Evolutionary conservation across 805 yeast genomes (phyloP).

Genomic region (Ogataea angusta): DNA sequence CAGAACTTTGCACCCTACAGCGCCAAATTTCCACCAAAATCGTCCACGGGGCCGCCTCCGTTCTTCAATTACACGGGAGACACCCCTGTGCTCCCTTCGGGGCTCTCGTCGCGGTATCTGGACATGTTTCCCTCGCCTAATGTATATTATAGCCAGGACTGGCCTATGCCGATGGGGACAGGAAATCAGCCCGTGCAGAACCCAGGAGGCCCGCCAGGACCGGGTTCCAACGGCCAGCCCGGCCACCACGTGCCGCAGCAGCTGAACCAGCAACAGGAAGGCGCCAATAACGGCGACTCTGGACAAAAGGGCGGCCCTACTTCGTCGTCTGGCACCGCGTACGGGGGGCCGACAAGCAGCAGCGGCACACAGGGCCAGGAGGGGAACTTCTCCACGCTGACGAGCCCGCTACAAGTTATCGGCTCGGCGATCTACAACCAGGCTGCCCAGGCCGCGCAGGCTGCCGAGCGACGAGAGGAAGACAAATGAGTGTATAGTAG

Average conservation of each 20-base stretch:
- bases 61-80: conserved; percentile 31
- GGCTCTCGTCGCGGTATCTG: conserved; percentile 68
- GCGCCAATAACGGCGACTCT: background rate
- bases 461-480: conserved; percentile 11
- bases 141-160: conserved; percentile 63
- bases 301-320: background rate
- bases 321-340: conserved; percentile 2
- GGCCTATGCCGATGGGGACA: conserved; percentile 45
- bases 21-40: conserved; percentile 14
- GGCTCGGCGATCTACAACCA: conserved; percentile 25
- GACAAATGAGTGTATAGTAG: conserved; percentile 9
- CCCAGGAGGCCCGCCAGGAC: conserved; percentile 20
- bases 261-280: background rate
- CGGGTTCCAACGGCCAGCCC: conserved; percentile 25
- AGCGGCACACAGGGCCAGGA: conserved; percentile 8
- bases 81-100: conserved; percentile 68
- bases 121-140: conserved; percentile 81
- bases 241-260: conserved; percentile 18
- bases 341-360: conserved; percentile 1
- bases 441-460: conserved; percentile 23
- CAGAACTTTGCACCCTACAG: conserved; percentile 12
- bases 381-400: conserved; percentile 9
- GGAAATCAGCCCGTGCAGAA: conserved; percentile 37
- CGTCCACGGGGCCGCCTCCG: conserved; percentile 12
- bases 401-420: conserved; percentile 28